These are phyloP conservation scores for Chytriomyces sp. DNA, from an alignment of 192 early-diverging fungal genomes.

Conservation along the genomic window DNA sequence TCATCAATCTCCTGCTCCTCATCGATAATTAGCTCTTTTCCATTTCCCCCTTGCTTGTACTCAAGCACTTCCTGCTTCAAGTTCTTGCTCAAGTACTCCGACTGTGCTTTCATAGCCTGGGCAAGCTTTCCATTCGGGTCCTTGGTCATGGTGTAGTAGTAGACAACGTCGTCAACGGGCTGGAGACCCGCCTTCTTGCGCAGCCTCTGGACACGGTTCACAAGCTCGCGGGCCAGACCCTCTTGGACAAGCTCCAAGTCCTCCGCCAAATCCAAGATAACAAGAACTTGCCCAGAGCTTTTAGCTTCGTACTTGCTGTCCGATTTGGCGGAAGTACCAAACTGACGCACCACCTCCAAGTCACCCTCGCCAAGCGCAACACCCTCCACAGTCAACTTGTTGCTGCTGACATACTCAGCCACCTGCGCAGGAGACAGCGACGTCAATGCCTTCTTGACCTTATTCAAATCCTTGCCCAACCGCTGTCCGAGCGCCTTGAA, in stretches of 20 bases:
- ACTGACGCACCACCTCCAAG: constrained; percentile 80
- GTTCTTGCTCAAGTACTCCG: constrained; percentile 67
- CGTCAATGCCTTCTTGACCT: constrained; percentile 84
- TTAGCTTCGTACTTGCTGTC: constrained; percentile 25
- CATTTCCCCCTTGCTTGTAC: background rate
- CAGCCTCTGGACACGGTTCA: constrained; percentile 94
- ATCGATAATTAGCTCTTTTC: constrained; percentile 65
- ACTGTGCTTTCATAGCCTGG: constrained; percentile 71
- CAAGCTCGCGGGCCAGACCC: constrained; percentile 89
- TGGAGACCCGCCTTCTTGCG: constrained; percentile 92
- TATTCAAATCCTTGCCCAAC: constrained; percentile 85
- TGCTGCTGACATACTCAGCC: constrained; percentile 73
- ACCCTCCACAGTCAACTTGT: constrained; percentile 76
- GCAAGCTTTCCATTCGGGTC: constrained; percentile 72
- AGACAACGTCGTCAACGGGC: constrained; percentile 84
- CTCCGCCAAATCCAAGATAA: constrained; percentile 83
- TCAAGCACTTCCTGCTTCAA: constrained; percentile 67
- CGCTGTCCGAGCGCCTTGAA: constrained; percentile 85
- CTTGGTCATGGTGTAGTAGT: constrained; percentile 76
- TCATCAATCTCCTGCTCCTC: constrained; percentile 77
- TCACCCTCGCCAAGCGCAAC: constrained; percentile 80
- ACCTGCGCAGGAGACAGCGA: constrained; percentile 73
- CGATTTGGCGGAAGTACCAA: constrained; percentile 60
- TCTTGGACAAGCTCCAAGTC: constrained; percentile 85
- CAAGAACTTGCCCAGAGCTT: constrained; percentile 67